phyloP scores from a whole-genome alignment of 805 yeast species.

The Myxozyma vanderwaltii region DNA sequence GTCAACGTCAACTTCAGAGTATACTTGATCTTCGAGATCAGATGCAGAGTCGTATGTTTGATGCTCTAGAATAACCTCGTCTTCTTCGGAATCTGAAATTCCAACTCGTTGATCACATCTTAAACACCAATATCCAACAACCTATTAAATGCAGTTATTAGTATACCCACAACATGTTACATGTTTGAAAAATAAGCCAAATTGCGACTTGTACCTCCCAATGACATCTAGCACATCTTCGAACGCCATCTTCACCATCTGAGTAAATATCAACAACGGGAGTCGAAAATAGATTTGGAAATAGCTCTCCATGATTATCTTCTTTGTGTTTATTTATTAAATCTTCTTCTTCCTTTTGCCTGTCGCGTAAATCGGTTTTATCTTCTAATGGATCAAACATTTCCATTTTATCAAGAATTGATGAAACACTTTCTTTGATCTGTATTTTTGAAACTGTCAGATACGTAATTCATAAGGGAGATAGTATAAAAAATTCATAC shows the following conservation, averaged over 20 bases:
- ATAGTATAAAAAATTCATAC: conserved; percentile 8
- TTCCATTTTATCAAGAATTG: conserved; percentile 11
- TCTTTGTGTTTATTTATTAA: conserved; percentile 34
- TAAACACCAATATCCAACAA: conserved; percentile 29
- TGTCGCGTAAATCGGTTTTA: neutral
- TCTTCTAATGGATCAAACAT: conserved; percentile 18
- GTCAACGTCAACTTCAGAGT: too few species aligned
- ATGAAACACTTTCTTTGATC: conserved; percentile 17
- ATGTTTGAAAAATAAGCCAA: too few species aligned
- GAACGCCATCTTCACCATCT: conserved; percentile 65
- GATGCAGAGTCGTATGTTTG: neutral
- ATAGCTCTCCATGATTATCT: conserved; percentile 42
- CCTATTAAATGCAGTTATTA: neutral
- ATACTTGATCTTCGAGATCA: neutral
- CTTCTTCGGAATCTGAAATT: neutral
- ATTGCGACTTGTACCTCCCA: too few species aligned
- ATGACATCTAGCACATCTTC: conserved; percentile 65
- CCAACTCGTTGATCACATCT: neutral
- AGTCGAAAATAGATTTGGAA: conserved; percentile 52
- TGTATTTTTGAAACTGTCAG: too few species aligned
- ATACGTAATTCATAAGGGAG: too few species aligned
- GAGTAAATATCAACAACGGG: conserved; percentile 47
- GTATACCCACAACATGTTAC: neutral
- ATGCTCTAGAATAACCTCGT: neutral
- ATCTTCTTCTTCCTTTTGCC: conserved; percentile 11